A percentile compares a stretch with the other conserved stretches of the same genome.
phyloP scores from a whole-genome alignment of 106 monocot genomes.

The Vanilla planifolia region DNA sequence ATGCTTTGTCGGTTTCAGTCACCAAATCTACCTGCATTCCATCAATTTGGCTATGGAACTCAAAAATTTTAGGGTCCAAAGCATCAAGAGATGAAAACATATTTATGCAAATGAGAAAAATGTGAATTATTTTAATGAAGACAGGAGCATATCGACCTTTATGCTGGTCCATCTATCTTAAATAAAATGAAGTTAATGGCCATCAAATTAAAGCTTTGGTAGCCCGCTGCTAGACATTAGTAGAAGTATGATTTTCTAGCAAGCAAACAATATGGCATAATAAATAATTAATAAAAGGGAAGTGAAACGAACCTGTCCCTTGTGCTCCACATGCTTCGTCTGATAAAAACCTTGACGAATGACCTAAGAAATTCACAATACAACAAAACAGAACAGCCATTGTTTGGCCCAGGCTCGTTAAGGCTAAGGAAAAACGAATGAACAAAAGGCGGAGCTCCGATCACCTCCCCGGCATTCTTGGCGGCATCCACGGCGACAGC shows the following conservation, averaged over 20 bases:
- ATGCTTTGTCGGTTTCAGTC: conserved; percentile 91
- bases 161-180: too few relatives aligned
- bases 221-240: too few relatives aligned
- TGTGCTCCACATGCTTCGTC: conserved; percentile 91
- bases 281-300: too few relatives aligned
- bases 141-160: too few relatives aligned
- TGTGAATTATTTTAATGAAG: too few relatives aligned
- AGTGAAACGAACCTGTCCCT: conserved; percentile 42
- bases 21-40: conserved; percentile 88
- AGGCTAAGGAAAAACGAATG: background rate
- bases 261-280: too few relatives aligned
- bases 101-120: background rate
- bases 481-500: conserved; percentile 50
- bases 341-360: conserved; percentile 65
- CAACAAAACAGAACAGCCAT: background rate
- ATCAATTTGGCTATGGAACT: background rate
- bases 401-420: too few relatives aligned
- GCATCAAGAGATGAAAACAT: background rate
- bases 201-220: too few relatives aligned
- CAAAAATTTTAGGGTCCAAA: background rate
- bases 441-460: background rate
- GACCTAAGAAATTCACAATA: conserved; percentile 21
- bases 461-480: conserved; percentile 49
- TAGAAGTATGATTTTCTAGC: too few relatives aligned
- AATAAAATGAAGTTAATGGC: too few relatives aligned